Evolutionary conservation across 495 filamentous ascomycete species (phyloP).

Genomic region (Daldinia decipiens): DNA sequence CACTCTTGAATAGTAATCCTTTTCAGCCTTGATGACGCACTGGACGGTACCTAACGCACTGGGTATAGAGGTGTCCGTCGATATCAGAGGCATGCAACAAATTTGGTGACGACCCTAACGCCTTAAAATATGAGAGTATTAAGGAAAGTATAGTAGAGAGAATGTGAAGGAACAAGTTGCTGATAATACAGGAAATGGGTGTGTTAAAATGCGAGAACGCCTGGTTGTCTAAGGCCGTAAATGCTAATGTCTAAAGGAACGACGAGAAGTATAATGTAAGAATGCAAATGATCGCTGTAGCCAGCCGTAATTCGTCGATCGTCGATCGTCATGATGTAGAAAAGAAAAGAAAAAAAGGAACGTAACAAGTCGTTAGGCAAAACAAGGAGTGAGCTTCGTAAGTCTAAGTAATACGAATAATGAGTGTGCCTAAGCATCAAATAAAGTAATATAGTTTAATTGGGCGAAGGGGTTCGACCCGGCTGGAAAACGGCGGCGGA

Average conservation of each 20-base stretch:
- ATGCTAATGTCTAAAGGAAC: slow-evolving; percentile 39
- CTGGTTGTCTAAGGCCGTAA: slow-evolving; percentile 25
- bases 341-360: slow-evolving; percentile 21
- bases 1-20: slow-evolving; percentile 27
- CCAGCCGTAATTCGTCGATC: slow-evolving; percentile 50
- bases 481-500: slow-evolving; percentile 59
- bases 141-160: slow-evolving; percentile 26
- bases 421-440: slow-evolving; percentile 2
- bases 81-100: slow-evolving; percentile 28
- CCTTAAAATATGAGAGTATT: slow-evolving; percentile 35
- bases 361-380: slow-evolving; percentile 27
- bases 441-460: slow-evolving; percentile 12
- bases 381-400: slow-evolving; percentile 15
- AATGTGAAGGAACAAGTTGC: slow-evolving; percentile 26
- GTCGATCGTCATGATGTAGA: slow-evolving; percentile 37
- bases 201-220: slow-evolving; percentile 29
- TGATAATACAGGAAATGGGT: slow-evolving; percentile 12
- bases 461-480: slow-evolving; percentile 14
- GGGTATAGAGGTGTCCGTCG: slow-evolving; percentile 50
- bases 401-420: slow-evolving; percentile 17
- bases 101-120: slow-evolving; percentile 27
- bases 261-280: slow-evolving; percentile 32
- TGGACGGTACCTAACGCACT: slow-evolving; percentile 49
- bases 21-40: slow-evolving; percentile 38
- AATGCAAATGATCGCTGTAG: slow-evolving; percentile 44